phyloP scores from a whole-genome alignment of 179 eudicot genomes.

The Vitellaria paradoxa region DNA sequence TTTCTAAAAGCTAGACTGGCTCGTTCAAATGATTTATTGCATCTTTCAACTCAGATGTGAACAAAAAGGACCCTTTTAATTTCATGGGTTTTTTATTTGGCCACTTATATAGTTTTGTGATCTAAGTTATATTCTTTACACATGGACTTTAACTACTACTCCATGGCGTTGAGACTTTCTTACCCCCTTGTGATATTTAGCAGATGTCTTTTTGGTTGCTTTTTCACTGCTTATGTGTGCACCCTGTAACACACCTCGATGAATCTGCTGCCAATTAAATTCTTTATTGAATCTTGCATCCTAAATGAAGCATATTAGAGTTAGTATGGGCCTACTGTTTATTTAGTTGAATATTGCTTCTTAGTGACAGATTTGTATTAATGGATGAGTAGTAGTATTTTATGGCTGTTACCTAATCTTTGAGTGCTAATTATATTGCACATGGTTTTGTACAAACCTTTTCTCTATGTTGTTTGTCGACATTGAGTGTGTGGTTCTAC shows the following conservation, averaged over 20 bases:
- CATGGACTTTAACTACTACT: neutral
- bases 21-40: neutral
- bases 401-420: neutral
- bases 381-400: neutral
- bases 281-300: neutral
- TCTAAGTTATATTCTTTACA: neutral
- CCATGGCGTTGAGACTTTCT: neutral
- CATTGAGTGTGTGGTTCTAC: conserved; percentile 29
- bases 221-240: neutral
- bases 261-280: neutral
- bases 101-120: too few species aligned
- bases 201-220: neutral
- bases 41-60: neutral
- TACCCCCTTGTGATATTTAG: too few species aligned
- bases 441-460: conserved; percentile 6
- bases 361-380: conserved; percentile 1
- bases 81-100: neutral
- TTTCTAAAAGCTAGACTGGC: neutral
- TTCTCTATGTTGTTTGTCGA: conserved; percentile 19
- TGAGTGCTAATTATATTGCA: neutral
- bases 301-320: too few species aligned
- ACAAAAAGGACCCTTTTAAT: neutral
- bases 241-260: neutral
- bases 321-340: neutral
- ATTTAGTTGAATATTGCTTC: neutral